A percentile compares a stretch with the other conserved stretches of the same genome.
phyloP scores from a whole-genome alignment of 345 rosid genomes.

The Microcos paniculata region DNA sequence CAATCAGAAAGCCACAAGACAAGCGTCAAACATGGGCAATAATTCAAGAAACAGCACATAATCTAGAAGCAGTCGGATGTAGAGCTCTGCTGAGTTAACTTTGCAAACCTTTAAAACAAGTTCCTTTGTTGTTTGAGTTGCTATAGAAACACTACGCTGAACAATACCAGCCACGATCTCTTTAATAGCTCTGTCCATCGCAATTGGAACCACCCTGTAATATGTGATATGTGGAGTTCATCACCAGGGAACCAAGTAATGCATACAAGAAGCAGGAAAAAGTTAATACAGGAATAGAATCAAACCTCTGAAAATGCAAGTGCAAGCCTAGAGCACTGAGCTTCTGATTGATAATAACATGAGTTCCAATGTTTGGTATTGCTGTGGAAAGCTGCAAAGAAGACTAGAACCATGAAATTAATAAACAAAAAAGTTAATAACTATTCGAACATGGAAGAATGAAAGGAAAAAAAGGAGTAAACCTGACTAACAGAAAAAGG shows the following conservation, averaged over 20 bases:
- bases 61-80: neutral
- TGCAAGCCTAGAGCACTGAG: conserved; percentile 67
- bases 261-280: conserved; percentile 4
- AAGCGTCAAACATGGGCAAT: neutral
- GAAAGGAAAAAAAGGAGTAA: neutral
- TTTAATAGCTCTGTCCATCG: conserved; percentile 94
- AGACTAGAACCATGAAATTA: conserved; percentile 16
- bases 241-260: neutral
- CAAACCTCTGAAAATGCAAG: conserved; percentile 90
- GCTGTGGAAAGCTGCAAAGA: conserved; percentile 65
- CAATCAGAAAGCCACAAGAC: conserved; percentile 10
- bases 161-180: conserved; percentile 89
- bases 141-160: conserved; percentile 97
- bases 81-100: conserved; percentile 9
- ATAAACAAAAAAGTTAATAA: conserved; percentile 7
- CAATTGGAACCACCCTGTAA: conserved; percentile 81
- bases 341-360: conserved; percentile 82
- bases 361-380: conserved; percentile 76
- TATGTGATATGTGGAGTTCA: neutral
- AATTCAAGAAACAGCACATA: neutral
- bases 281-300: conserved; percentile 9
- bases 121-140: conserved; percentile 96
- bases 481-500: conserved; percentile 75
- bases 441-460: neutral
- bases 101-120: conserved; percentile 86